Percentiles rank a stretch among this genome's conserved stretches.
Evolutionary conservation across 768 basidiomycete genomes (phyloP).

Genomic region (Russula emetica): DNA sequence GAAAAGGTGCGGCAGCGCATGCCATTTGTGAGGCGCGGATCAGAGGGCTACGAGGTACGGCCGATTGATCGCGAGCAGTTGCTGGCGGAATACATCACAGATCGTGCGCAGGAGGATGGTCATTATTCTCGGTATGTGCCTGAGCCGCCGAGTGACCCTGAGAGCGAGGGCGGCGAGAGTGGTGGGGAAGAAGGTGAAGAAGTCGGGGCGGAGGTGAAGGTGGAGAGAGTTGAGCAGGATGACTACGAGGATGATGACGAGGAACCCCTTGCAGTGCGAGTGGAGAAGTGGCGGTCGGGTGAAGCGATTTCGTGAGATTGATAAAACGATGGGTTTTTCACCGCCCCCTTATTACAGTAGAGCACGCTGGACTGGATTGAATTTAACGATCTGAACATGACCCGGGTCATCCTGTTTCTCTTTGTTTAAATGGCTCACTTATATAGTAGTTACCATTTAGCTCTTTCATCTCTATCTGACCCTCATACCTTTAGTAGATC

Average conservation of each 20-base stretch:
- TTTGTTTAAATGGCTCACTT: too few relatives aligned
- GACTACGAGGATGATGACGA: constrained; percentile 40
- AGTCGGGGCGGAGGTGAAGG: neutral
- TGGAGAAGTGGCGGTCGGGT: constrained; percentile 31
- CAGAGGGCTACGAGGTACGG: constrained; percentile 78
- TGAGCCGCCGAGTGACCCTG: constrained; percentile 42
- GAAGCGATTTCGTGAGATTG: constrained; percentile 21
- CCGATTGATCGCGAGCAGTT: constrained; percentile 59
- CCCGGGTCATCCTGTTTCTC: too few relatives aligned
- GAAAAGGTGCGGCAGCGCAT: constrained; percentile 14
- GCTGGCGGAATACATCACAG: constrained; percentile 52
- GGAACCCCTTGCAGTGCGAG: constrained; percentile 32
- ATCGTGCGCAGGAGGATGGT: constrained; percentile 51
- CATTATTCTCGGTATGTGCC: constrained; percentile 69
- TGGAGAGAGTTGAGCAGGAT: constrained; percentile 36
- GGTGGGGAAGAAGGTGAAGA: neutral
- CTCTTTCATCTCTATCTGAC: too few relatives aligned
- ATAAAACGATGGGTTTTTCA: too few relatives aligned
- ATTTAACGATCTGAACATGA: too few relatives aligned
- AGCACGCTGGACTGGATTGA: too few relatives aligned
- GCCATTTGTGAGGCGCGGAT: constrained; percentile 55
- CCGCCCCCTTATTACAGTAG: too few relatives aligned
- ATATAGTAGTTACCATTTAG: too few relatives aligned
- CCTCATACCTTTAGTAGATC: too few relatives aligned
- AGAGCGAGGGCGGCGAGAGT: constrained; percentile 1